phyloP scores from a whole-genome alignment of 1,284 basidiomycete genomes.

The Microbotryum intermedium region DNA sequence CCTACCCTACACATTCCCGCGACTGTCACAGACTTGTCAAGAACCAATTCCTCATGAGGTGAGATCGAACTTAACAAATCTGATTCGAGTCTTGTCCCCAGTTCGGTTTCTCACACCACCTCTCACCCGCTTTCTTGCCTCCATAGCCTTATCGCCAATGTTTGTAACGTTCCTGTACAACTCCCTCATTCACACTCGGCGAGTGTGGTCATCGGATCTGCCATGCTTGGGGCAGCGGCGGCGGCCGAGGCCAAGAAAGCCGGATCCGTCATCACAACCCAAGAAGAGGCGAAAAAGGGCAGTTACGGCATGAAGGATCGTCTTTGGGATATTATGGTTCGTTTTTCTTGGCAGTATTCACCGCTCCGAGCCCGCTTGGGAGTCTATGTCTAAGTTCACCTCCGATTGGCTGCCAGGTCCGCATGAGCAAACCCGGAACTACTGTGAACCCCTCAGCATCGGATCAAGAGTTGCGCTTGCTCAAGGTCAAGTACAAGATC shows the following conservation, averaged over 20 bases:
- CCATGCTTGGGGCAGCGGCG: constrained; percentile 87
- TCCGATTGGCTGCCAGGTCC: constrained; percentile 47
- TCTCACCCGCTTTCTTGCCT: not conserved
- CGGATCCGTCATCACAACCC: constrained; percentile 37
- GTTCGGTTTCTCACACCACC: not conserved
- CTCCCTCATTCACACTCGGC: constrained; percentile 65
- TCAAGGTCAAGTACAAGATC: constrained; percentile 89
- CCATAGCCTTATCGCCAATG: constrained; percentile 62
- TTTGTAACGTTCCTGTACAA: constrained; percentile 73
- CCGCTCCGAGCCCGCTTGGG: too few species aligned
- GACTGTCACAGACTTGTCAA: constrained; percentile 58
- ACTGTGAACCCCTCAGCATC: constrained; percentile 58
- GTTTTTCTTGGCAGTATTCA: too few species aligned
- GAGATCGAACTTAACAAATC: not conserved
- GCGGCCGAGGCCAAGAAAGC: constrained; percentile 46
- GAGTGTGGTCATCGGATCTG: constrained; percentile 83
- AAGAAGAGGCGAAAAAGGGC: constrained; percentile 44
- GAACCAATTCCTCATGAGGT: constrained; percentile 69
- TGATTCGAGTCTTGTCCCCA: too few species aligned
- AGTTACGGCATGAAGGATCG: constrained; percentile 53
- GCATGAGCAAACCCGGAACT: constrained; percentile 82
- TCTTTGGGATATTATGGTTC: constrained; percentile 88
- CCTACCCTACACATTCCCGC: not conserved
- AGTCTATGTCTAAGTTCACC: not conserved
- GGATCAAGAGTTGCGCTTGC: constrained; percentile 57